Evolutionary conservation across 495 filamentous ascomycete genomes (phyloP).

Genomic region (Aspergillus saccharolyticus): DNA sequence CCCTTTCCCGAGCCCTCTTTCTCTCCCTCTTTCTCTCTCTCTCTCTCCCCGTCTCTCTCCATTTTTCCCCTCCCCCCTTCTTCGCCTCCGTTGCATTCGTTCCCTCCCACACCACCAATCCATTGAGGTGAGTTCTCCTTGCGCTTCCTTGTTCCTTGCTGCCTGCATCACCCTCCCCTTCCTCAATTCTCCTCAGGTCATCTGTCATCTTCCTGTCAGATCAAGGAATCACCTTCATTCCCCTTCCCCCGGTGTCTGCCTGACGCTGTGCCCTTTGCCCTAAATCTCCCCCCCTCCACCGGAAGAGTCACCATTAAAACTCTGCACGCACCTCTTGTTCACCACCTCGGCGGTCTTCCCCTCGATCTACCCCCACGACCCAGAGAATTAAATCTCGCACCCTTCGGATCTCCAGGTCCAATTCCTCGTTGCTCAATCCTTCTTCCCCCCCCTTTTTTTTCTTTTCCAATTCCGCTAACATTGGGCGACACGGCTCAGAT

Average conservation of each 20-base stretch:
- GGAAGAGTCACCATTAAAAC: conserved; percentile 18
- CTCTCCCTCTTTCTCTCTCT: not conserved
- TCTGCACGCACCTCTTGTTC: conserved; percentile 20
- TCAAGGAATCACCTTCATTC: not conserved
- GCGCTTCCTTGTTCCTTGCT: not conserved
- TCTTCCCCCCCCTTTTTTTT: no score
- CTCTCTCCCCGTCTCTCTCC: not conserved
- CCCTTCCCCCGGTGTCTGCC: conserved; percentile 13
- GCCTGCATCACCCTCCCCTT: not conserved
- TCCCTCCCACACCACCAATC: not conserved
- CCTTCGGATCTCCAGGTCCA: not conserved
- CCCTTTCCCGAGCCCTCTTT: not conserved
- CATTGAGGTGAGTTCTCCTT: not conserved
- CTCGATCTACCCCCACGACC: conserved; percentile 3
- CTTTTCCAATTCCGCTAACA: not conserved
- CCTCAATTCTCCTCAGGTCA: not conserved
- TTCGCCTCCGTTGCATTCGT: not conserved
- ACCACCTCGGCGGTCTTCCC: conserved; percentile 4
- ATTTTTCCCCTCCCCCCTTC: not conserved
- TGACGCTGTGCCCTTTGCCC: conserved; percentile 25
- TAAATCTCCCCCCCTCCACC: conserved; percentile 16
- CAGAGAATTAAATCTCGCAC: conserved; percentile 22
- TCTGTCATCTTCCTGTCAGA: conserved; percentile 4
- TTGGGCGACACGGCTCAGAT: not conserved
- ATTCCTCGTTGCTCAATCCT: conserved; percentile 15